A percentile compares a stretch with the other conserved stretches of the same genome.
Conservation (phyloP, 148 eudicot species). For the Rhododendron molle region DNA sequence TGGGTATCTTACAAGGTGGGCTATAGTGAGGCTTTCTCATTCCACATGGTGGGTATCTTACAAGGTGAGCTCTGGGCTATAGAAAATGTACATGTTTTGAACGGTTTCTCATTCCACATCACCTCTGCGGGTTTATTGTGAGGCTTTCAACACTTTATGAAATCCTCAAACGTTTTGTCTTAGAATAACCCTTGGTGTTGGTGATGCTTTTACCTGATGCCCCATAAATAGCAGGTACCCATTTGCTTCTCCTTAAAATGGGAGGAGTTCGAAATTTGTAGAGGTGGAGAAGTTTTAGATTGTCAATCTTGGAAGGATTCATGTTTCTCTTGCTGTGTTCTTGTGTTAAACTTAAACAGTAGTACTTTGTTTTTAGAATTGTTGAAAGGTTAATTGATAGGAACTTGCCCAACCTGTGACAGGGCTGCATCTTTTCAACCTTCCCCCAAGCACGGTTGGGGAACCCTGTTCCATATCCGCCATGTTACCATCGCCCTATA, state of each 20-base stretch:
- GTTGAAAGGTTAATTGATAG: not conserved
- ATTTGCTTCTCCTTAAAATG: not conserved
- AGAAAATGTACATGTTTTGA: not conserved
- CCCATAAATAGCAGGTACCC: not conserved
- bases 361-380: not conserved
- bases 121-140: not conserved
- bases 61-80: not conserved
- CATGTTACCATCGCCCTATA: not conserved
- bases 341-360: not conserved
- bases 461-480: not conserved
- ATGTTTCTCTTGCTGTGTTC: not conserved
- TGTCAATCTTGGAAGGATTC: not conserved
- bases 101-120: not conserved
- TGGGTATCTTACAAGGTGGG: not conserved
- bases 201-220: not conserved
- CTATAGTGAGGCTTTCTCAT: not conserved
- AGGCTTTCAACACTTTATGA: not conserved
- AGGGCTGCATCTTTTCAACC: not conserved
- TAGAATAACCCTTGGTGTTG: not conserved
- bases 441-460: not conserved
- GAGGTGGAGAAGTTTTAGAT: not conserved
- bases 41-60: not conserved
- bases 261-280: not conserved
- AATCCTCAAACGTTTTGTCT: not conserved
- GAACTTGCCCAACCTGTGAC: not conserved